Evolutionary conservation across 495 filamentous ascomycete species (phyloP).

Genomic region (Penicillium argentinense): DNA sequence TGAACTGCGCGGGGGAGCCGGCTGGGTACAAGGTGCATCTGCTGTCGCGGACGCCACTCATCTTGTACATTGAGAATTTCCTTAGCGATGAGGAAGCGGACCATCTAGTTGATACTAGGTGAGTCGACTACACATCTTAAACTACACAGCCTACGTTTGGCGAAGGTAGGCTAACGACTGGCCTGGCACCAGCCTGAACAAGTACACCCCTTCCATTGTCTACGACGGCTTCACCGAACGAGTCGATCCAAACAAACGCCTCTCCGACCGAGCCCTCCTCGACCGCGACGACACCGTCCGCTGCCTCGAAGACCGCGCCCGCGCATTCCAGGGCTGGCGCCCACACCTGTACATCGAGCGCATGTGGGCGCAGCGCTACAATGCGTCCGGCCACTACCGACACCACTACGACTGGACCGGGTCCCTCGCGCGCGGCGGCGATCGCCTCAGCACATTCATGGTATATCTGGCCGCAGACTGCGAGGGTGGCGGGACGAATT

Average conservation of each 20-base stretch:
- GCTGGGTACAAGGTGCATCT: constrained; percentile 41
- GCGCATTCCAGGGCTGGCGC: constrained; percentile 68
- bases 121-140: no score
- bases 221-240: constrained; percentile 46
- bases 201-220: constrained; percentile 56
- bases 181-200: constrained; percentile 47
- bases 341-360: constrained; percentile 59
- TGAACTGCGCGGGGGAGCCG: constrained; percentile 25
- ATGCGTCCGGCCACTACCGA: constrained; percentile 54
- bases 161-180: no score
- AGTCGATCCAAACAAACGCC: constrained; percentile 48
- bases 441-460: constrained; percentile 59
- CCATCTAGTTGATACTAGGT: constrained; percentile 54
- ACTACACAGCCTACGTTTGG: no score
- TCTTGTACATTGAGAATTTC: constrained; percentile 59
- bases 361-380: constrained; percentile 62
- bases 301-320: constrained; percentile 68
- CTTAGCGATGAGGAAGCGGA: constrained; percentile 46
- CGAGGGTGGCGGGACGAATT: constrained; percentile 62
- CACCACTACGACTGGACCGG: constrained; percentile 62
- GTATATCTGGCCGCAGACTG: constrained; percentile 60
- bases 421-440: constrained; percentile 38
- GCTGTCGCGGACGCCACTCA: constrained; percentile 49
- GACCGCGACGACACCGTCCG: constrained; percentile 59
- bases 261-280: constrained; percentile 59